phyloP scores from a whole-genome alignment of 495 filamentous ascomycete genomes.

The Halenospora varia region DNA sequence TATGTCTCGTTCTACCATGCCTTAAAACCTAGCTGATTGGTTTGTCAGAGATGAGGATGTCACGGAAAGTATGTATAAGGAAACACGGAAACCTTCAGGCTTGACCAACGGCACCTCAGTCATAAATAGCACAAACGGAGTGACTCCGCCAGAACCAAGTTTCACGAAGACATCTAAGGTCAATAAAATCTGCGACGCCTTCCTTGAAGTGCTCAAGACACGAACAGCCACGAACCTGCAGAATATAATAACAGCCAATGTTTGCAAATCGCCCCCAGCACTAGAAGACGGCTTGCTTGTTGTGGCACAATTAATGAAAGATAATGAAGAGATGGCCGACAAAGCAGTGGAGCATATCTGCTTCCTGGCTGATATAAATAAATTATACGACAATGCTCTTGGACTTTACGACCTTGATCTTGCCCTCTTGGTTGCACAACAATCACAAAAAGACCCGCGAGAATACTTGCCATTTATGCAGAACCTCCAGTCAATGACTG shows the following conservation, averaged over 20 bases:
- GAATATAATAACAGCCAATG: conserved; percentile 89
- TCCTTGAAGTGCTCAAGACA: conserved; percentile 61
- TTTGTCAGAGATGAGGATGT: conserved; percentile 80
- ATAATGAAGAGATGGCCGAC: conserved; percentile 66
- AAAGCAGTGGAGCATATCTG: conserved; percentile 92
- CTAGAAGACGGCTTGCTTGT: conserved; percentile 80
- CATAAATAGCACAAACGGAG: conserved; percentile 4
- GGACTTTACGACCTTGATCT: conserved; percentile 90
- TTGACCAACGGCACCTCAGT: conserved; percentile 19
- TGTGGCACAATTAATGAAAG: conserved; percentile 67
- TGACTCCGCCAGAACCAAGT: not conserved
- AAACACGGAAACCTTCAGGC: conserved; percentile 52
- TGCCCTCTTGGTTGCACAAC: conserved; percentile 85
- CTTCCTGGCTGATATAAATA: conserved; percentile 90
- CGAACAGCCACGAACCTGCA: conserved; percentile 70
- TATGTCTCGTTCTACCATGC: conserved; percentile 34
- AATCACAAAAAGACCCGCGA: conserved; percentile 91
- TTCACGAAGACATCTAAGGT: conserved; percentile 51
- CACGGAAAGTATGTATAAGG: conserved; percentile 86
- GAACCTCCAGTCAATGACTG: conserved; percentile 68
- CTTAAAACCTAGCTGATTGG: conserved; percentile 17
- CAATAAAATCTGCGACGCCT: conserved; percentile 85
- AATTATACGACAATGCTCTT: conserved; percentile 85
- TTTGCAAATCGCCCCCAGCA: conserved; percentile 88
- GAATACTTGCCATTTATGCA: conserved; percentile 96